These are phyloP conservation scores for Hirschfeldia incana DNA, from an alignment of 345 rosid genomes.

Conservation along the genomic window DNA sequence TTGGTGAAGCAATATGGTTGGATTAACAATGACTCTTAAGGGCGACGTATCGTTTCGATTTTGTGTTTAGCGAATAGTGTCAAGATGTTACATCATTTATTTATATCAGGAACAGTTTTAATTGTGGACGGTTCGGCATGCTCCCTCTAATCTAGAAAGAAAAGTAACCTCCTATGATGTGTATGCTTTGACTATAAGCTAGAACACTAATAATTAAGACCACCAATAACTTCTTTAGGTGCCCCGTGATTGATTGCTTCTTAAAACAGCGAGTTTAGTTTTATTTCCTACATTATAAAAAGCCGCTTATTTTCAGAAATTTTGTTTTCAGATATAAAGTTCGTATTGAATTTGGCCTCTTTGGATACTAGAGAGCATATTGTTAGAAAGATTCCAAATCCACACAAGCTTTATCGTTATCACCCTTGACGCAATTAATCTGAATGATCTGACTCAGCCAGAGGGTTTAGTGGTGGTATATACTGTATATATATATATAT, in stretches of 20 bases:
- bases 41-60: neutral
- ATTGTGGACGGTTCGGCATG: constrained; percentile 4
- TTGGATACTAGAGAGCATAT: neutral
- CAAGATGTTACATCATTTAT: neutral
- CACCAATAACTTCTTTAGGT: neutral
- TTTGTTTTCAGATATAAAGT: neutral
- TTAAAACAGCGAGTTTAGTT: neutral
- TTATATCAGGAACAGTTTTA: neutral
- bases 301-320: neutral
- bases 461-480: neutral
- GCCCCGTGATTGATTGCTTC: constrained; percentile 19
- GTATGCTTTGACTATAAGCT: neutral
- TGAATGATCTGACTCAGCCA: constrained; percentile 20
- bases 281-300: neutral
- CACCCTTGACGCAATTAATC: constrained; percentile 1
- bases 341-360: constrained; percentile 14
- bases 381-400: neutral
- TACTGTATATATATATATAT: too few relatives aligned
- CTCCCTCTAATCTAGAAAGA: neutral
- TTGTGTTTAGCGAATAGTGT: neutral
- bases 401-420: neutral
- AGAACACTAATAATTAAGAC: neutral
- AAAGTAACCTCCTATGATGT: neutral
- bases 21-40: neutral
- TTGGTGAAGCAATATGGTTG: neutral